Evolutionary conservation across 1,284 basidiomycete genomes (phyloP).

Genomic region (Ustilago crameri): DNA sequence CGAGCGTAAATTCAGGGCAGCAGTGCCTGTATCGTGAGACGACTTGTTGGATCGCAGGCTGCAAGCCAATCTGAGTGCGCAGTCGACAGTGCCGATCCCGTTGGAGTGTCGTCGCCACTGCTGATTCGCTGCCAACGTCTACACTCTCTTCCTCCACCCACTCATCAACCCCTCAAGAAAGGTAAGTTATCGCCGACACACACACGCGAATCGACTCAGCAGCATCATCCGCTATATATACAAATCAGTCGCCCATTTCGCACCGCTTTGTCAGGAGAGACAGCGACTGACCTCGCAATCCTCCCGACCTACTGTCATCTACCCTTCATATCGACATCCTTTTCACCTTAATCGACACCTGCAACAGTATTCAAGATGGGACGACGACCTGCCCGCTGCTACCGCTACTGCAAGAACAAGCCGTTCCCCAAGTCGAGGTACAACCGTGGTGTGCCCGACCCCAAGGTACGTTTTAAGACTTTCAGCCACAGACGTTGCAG

Average conservation of each 20-base stretch:
- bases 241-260: conserved; percentile 3
- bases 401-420: conserved; percentile 69
- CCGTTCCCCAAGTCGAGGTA: conserved; percentile 73
- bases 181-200: conserved; percentile 44
- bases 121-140: conserved; percentile 15
- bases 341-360: not conserved
- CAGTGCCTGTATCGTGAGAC: conserved; percentile 18
- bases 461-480: conserved; percentile 52
- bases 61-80: not conserved
- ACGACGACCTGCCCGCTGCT: conserved; percentile 65
- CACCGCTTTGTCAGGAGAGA: no score
- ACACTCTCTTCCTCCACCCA: conserved; percentile 41
- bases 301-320: conserved; percentile 9
- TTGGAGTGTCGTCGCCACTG: conserved; percentile 25
- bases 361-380: conserved; percentile 59
- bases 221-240: conserved; percentile 11
- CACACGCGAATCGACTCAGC: conserved; percentile 14
- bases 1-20: conserved; percentile 18
- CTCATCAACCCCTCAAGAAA: conserved; percentile 53
- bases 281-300: conserved; percentile 25
- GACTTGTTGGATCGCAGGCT: not conserved
- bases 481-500: not conserved
- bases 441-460: conserved; percentile 81
- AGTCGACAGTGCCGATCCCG: conserved; percentile 5
- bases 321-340: no score